Percentiles rank a stretch among this genome's conserved stretches.
Evolutionary conservation across 768 basidiomycete genomes (phyloP).

Genomic region (Podaxis rugospora): DNA sequence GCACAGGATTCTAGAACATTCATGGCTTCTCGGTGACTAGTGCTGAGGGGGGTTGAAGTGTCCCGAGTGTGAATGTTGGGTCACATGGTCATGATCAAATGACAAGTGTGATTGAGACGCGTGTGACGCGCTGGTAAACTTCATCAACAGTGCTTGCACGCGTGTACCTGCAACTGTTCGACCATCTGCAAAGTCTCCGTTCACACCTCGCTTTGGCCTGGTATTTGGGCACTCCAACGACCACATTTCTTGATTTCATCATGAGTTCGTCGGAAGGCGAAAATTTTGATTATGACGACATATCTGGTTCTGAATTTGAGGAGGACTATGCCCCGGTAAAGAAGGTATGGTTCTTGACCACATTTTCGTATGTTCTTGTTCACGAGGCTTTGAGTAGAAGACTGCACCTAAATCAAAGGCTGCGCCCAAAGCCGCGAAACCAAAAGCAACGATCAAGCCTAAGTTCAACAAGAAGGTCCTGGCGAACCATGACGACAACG

Average conservation of each 20-base stretch:
- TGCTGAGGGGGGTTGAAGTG: neutral
- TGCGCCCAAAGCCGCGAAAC: slow-evolving; percentile 4
- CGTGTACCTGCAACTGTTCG: neutral
- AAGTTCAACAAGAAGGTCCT: slow-evolving; percentile 23
- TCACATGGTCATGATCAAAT: slow-evolving; percentile 4
- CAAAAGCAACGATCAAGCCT: neutral
- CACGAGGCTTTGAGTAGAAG: slow-evolving; percentile 24
- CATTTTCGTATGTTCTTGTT: neutral
- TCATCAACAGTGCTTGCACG: neutral
- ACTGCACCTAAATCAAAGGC: slow-evolving; percentile 32
- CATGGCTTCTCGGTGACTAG: neutral
- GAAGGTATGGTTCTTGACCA: slow-evolving; percentile 33
- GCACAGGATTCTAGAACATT: neutral
- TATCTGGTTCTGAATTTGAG: slow-evolving; percentile 56
- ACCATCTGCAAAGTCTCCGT: neutral
- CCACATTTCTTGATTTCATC: slow-evolving; percentile 5
- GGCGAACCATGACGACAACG: slow-evolving; percentile 61
- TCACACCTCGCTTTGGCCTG: neutral
- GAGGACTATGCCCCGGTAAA: slow-evolving; percentile 65
- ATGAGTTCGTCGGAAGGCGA: slow-evolving; percentile 80
- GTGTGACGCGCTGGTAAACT: neutral
- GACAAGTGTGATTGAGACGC: slow-evolving; percentile 1
- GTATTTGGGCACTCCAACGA: neutral
- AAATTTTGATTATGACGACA: slow-evolving; percentile 55
- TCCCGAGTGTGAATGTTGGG: neutral